A percentile compares a stretch with the other conserved stretches of the same genome.
These are phyloP conservation scores for Erucastrum elatum DNA, from an alignment of 345 rosid species.

Conservation along the genomic window DNA sequence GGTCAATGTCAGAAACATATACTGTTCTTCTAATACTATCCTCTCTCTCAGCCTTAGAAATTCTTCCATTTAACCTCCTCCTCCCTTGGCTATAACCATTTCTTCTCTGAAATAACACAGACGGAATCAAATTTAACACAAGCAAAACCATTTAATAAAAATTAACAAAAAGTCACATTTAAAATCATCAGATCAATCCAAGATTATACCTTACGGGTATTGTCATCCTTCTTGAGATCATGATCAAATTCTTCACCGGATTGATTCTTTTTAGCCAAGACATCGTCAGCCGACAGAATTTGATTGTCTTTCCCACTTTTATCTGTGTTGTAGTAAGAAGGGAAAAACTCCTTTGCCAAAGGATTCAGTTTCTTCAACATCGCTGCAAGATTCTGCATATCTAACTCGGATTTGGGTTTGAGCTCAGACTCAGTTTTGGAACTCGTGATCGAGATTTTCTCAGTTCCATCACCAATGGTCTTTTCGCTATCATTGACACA, in stretches of 20 bases:
- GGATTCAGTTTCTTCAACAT: slow-evolving; percentile 88
- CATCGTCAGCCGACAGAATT: slow-evolving; percentile 37
- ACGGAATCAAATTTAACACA: not conserved
- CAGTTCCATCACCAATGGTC: slow-evolving; percentile 13
- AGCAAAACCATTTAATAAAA: slow-evolving; percentile 1
- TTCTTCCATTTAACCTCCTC: slow-evolving; percentile 62
- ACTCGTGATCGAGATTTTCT: slow-evolving; percentile 40
- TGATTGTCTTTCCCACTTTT: slow-evolving; percentile 37
- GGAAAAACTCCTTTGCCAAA: slow-evolving; percentile 79
- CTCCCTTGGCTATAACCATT: slow-evolving; percentile 59
- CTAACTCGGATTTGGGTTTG: slow-evolving; percentile 59
- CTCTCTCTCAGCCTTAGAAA: slow-evolving; percentile 51
- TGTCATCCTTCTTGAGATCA: slow-evolving; percentile 38
- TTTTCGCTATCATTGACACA: slow-evolving; percentile 29
- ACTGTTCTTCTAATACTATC: slow-evolving; percentile 53
- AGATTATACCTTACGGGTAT: slow-evolving; percentile 25
- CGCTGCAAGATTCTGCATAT: slow-evolving; percentile 66
- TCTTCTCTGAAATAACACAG: slow-evolving; percentile 52
- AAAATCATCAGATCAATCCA: not conserved
- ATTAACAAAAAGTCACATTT: not conserved
- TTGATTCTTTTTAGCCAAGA: slow-evolving; percentile 34
- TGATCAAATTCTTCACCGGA: slow-evolving; percentile 32
- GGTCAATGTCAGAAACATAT: slow-evolving; percentile 47
- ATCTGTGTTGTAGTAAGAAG: slow-evolving; percentile 52
- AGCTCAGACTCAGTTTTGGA: slow-evolving; percentile 48